A percentile compares a stretch with the other conserved stretches of the same genome.
Conservation (phyloP, 257 asterid genomes). For the Fraxinus quadrangulata region DNA sequence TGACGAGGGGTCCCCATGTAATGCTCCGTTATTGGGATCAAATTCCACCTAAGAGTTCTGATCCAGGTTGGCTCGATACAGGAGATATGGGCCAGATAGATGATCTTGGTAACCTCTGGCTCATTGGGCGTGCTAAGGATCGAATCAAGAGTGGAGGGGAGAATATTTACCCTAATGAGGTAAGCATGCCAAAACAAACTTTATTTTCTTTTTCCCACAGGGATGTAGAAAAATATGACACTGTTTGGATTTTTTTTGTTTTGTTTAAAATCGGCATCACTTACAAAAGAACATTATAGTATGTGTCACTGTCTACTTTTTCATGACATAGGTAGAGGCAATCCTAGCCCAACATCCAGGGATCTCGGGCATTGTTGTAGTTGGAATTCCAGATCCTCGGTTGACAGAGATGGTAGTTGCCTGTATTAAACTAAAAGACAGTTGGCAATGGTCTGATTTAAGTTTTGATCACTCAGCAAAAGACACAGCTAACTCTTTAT, state of each 20-base stretch:
- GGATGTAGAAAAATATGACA: neutral
- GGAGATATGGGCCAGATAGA: slow-evolving; percentile 83
- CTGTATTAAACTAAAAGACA: slow-evolving; percentile 54
- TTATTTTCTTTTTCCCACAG: neutral
- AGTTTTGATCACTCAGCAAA: slow-evolving; percentile 31
- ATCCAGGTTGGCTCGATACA: slow-evolving; percentile 75
- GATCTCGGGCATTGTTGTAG: slow-evolving; percentile 48
- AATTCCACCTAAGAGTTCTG: slow-evolving; percentile 30
- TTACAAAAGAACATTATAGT: neutral
- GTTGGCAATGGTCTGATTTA: slow-evolving; percentile 70
- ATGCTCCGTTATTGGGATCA: slow-evolving; percentile 91
- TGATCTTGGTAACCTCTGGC: slow-evolving; percentile 79
- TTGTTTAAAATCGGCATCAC: neutral
- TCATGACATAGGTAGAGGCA: slow-evolving; percentile 64
- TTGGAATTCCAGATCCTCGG: slow-evolving; percentile 76
- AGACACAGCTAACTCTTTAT: slow-evolving; percentile 36
- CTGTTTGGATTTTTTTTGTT: neutral
- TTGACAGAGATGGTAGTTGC: slow-evolving; percentile 73
- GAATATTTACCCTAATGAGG: slow-evolving; percentile 89
- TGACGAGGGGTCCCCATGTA: slow-evolving; percentile 82
- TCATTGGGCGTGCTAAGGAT: slow-evolving; percentile 76
- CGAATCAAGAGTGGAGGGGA: slow-evolving; percentile 95
- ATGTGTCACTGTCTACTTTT: neutral
- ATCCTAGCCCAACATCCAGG: slow-evolving; percentile 76
- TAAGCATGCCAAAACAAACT: slow-evolving; percentile 15